Evolutionary conservation across 768 basidiomycete species (phyloP).

Genomic region (Myochromella boudieri): DNA sequence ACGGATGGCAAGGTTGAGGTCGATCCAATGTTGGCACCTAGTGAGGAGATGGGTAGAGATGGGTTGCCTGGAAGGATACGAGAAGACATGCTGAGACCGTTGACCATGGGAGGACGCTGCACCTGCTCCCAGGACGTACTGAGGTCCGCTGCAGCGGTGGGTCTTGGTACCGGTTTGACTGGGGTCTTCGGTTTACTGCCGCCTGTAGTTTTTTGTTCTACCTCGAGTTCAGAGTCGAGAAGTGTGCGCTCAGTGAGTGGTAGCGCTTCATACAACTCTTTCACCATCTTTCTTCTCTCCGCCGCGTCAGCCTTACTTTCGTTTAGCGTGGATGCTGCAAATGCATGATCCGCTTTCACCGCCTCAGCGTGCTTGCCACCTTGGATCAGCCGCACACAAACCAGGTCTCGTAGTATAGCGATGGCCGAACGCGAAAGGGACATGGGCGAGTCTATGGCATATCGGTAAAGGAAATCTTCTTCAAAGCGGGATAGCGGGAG

Average conservation of each 20-base stretch:
- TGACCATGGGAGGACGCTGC: slow-evolving; percentile 17
- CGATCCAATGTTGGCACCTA: too few relatives aligned
- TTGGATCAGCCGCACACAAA: slow-evolving; percentile 76
- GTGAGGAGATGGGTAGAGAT: too few relatives aligned
- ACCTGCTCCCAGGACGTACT: slow-evolving; percentile 63
- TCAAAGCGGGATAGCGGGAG: slow-evolving; percentile 69
- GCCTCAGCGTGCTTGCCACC: slow-evolving; percentile 70
- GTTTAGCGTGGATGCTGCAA: slow-evolving; percentile 43
- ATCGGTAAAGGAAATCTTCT: slow-evolving; percentile 52
- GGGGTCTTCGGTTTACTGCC: too few relatives aligned
- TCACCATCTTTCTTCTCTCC: slow-evolving; percentile 68
- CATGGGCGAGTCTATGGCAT: slow-evolving; percentile 57
- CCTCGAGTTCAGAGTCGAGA: slow-evolving; percentile 59
- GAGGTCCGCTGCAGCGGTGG: slow-evolving; percentile 24
- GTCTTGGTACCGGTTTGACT: slow-evolving; percentile 4
- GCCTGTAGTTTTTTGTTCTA: too few relatives aligned
- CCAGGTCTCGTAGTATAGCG: slow-evolving; percentile 70
- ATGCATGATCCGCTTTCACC: slow-evolving; percentile 70
- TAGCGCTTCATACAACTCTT: slow-evolving; percentile 64
- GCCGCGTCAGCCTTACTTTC: slow-evolving; percentile 38
- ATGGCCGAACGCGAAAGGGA: slow-evolving; percentile 47
- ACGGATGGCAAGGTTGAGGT: slow-evolving; percentile 16
- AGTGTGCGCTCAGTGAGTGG: slow-evolving; percentile 62
- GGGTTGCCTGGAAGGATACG: slow-evolving; percentile 30
- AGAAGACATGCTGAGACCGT: slow-evolving; percentile 5